Conservation (phyloP, 1,284 basidiomycete species). For the Pseudozyma sp. region DNA sequence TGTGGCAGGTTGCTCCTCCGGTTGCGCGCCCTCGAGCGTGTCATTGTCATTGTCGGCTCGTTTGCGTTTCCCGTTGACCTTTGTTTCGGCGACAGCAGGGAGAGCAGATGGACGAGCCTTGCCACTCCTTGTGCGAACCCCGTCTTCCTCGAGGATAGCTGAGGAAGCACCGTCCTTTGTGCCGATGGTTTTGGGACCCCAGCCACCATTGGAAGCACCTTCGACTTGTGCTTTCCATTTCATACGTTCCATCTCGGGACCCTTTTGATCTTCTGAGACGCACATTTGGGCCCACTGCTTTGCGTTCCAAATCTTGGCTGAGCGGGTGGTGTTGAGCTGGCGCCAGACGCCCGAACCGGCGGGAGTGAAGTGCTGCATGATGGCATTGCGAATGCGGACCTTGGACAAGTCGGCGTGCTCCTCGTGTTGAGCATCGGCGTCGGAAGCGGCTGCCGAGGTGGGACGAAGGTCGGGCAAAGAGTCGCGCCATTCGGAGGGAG, state of each 20-base stretch:
- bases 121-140: slow-evolving; percentile 60
- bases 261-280: slow-evolving; percentile 48
- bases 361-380: slow-evolving; percentile 63
- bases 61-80: slow-evolving; percentile 27
- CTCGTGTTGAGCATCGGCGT: slow-evolving; percentile 1
- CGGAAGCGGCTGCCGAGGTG: slow-evolving; percentile 8
- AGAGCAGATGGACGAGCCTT: slow-evolving; percentile 23
- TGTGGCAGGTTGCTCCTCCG: slow-evolving; percentile 16
- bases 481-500: slow-evolving; percentile 64
- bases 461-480: slow-evolving; percentile 55
- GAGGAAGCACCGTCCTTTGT: slow-evolving; percentile 26
- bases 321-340: slow-evolving; percentile 65
- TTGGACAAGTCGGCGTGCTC: slow-evolving; percentile 44
- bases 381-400: slow-evolving; percentile 65
- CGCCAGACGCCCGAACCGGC: slow-evolving; percentile 65
- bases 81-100: slow-evolving; percentile 2
- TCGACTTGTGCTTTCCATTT: slow-evolving; percentile 60
- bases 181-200: slow-evolving; percentile 47
- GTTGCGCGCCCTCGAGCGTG: slow-evolving; percentile 7
- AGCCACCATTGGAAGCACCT: slow-evolving; percentile 47
- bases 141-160: slow-evolving; percentile 52
- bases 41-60: slow-evolving; percentile 17
- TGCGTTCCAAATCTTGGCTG: slow-evolving; percentile 61
- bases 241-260: slow-evolving; percentile 64
- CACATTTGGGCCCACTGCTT: slow-evolving; percentile 67